Evolutionary conservation across 805 yeast genomes (phyloP).

Genomic region (Zygotorulaspora sp.): DNA sequence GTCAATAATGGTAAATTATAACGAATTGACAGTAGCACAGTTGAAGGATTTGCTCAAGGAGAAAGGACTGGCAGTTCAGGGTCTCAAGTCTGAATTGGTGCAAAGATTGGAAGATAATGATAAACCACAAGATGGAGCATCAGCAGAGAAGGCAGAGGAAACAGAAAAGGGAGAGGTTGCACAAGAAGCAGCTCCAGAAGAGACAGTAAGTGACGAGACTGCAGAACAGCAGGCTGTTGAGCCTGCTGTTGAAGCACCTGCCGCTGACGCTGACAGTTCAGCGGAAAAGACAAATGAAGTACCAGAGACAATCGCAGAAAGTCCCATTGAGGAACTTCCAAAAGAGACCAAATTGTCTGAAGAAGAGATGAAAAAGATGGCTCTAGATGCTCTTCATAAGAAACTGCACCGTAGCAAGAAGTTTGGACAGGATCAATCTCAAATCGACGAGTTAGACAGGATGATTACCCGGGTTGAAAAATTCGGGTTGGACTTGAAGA

Average conservation of each 20-base stretch:
- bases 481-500: conserved; percentile 72
- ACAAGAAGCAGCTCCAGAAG: conserved; percentile 18
- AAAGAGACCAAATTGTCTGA: conserved; percentile 41
- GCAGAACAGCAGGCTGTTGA: neutral
- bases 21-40: conserved; percentile 76
- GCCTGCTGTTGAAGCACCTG: conserved; percentile 17
- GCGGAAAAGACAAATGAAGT: conserved; percentile 4
- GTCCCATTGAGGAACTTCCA: conserved; percentile 6
- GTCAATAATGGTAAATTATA: conserved; percentile 46
- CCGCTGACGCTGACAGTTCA: conserved; percentile 21
- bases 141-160: conserved; percentile 8
- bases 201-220: conserved; percentile 9
- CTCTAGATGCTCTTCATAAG: conserved; percentile 60
- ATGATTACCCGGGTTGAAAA: conserved; percentile 50
- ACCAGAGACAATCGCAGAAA: conserved; percentile 16
- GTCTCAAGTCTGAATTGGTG: conserved; percentile 76
- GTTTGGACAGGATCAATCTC: conserved; percentile 63
- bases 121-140: conserved; percentile 28
- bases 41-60: conserved; percentile 70
- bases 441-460: conserved; percentile 61
- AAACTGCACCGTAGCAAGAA: conserved; percentile 70
- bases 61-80: conserved; percentile 63
- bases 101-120: conserved; percentile 61
- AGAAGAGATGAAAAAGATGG: conserved; percentile 67
- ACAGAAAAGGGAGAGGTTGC: conserved; percentile 19